Percentiles rank a stretch among this genome's conserved stretches.
These are phyloP conservation scores for Stagonosporopsis cucurbitacearum DNA, from an alignment of 2,329 filamentous ascomycete genomes.

Conservation along the genomic window DNA sequence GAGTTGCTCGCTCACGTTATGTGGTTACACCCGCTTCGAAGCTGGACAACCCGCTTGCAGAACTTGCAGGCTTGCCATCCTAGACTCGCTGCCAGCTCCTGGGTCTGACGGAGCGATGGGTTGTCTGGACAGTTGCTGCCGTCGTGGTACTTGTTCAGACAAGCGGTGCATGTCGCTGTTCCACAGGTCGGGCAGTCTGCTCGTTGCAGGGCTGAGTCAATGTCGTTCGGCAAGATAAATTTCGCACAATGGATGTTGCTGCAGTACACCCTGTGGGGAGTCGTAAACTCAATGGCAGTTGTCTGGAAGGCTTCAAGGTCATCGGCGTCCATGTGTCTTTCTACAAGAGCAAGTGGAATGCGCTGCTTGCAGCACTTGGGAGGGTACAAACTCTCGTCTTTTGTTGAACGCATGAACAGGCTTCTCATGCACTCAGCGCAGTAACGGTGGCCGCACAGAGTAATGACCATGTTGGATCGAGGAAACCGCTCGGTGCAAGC, in stretches of 20 bases:
- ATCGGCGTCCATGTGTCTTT: slow-evolving; percentile 39
- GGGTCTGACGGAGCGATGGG: slow-evolving; percentile 16
- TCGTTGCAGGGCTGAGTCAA: slow-evolving; percentile 11
- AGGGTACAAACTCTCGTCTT: slow-evolving; percentile 55
- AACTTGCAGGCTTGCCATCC: slow-evolving; percentile 25
- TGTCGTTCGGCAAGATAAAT: slow-evolving; percentile 21
- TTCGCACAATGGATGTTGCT: slow-evolving; percentile 21
- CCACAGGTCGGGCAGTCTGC: slow-evolving; percentile 20
- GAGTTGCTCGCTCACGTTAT: slow-evolving; percentile 31
- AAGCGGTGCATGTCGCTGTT: slow-evolving; percentile 22
- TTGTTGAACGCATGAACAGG: slow-evolving; percentile 19
- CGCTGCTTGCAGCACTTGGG: slow-evolving; percentile 12
- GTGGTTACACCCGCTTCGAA: slow-evolving; percentile 28
- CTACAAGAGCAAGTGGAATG: slow-evolving; percentile 38
- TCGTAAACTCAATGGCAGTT: slow-evolving; percentile 17
- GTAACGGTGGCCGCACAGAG: slow-evolving; percentile 20
- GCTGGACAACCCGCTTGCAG: slow-evolving; percentile 19
- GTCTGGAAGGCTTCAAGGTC: slow-evolving; percentile 14
- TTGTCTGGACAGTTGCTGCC: slow-evolving; percentile 26
- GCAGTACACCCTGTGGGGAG: slow-evolving; percentile 20
- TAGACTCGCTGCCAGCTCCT: slow-evolving; percentile 13
- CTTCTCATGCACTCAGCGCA: slow-evolving; percentile 21
- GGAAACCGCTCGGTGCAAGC: slow-evolving; percentile 11
- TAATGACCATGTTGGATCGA: not conserved
- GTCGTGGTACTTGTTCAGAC: slow-evolving; percentile 24